Percentiles rank a stretch among this genome's conserved stretches.
Conservation (phyloP, 805 yeast species). For the Metschnikowia colocasiae region DNA sequence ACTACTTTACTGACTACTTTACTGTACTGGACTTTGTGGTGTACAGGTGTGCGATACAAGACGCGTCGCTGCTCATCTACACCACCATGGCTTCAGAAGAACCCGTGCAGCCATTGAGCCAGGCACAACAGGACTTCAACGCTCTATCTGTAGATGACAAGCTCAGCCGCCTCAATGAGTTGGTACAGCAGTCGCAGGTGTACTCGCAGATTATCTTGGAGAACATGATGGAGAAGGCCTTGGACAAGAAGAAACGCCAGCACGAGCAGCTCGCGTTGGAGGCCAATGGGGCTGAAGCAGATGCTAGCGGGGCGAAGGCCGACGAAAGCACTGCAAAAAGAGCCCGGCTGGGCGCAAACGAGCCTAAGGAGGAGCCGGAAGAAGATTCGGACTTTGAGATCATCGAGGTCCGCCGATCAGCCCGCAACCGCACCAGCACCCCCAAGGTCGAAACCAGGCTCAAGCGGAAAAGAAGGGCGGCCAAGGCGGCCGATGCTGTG, state of each 20-base stretch:
- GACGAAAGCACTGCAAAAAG: too few relatives aligned
- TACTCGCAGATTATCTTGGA: slow-evolving; percentile 85
- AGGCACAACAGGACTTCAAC: slow-evolving; percentile 42
- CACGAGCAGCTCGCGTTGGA: not conserved
- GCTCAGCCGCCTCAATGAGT: slow-evolving; percentile 60
- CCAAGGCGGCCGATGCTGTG: too few relatives aligned
- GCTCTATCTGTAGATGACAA: slow-evolving; percentile 52
- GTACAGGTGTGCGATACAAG: not conserved
- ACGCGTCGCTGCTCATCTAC: slow-evolving; percentile 3
- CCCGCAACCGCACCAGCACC: not conserved
- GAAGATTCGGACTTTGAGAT: not conserved
- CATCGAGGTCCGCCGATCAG: not conserved
- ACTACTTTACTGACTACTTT: too few relatives aligned
- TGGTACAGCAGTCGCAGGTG: slow-evolving; percentile 84
- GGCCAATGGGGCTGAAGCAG: slow-evolving; percentile 8
- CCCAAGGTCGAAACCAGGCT: not conserved
- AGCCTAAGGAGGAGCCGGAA: too few relatives aligned
- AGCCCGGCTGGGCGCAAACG: too few relatives aligned
- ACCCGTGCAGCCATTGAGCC: slow-evolving; percentile 5
- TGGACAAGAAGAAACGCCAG: slow-evolving; percentile 19
- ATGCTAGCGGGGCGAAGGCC: too few relatives aligned
- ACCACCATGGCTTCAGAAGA: not conserved
- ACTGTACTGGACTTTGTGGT: too few relatives aligned
- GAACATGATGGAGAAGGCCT: slow-evolving; percentile 55
- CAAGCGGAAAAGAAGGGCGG: not conserved